Evolutionary conservation across 116 monocot genomes (phyloP), one percentile per base, ranked within the genome.

Genomic region (Dioscorea cayenensis): DNA sequence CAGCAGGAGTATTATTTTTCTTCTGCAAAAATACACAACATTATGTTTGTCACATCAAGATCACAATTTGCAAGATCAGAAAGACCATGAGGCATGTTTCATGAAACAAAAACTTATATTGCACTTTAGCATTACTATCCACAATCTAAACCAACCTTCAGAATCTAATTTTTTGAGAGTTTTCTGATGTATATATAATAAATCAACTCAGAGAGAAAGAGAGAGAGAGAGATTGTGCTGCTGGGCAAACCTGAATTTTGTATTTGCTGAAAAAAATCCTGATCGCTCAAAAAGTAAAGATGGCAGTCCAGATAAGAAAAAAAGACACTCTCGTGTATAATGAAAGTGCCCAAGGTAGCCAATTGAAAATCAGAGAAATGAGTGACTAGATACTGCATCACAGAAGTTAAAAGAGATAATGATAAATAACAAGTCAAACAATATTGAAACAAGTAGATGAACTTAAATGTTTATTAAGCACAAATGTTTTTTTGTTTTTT

Each of bases 331-430:
- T 95, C 95, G 73, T 95, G 95, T 58, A 95, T 80, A 61, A 95
- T 67, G 77, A 95, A 95, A 51, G 87, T 84, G 36, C 79, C 73
- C n/a, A 95, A 17, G 16, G 92, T 91, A 22, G 95, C 95, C 79
- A 95, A 72, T 81, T 95, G 95, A 72, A 95, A 95, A 64, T 95
- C 92, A 72, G 81, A 91, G 83, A 95, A 95, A 84, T 87, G 77
- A 49, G 78, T 84, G 43, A 83, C 83, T 51, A 95, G 74, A 81
- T 77, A 87, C 95, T 91, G 95, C 87, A 80, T 28, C 27, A 72
- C 14, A 52, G 58, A 14, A 37, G 9, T 38, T 20, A 61, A 61
- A 61, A 25, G 25, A 25, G 1, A 25, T 25, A 25, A 25, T 25
- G 25, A 25, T 25, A 25, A 25, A 25, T 25, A 25, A 25, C 25